Evolutionary conservation across 2,329 filamentous ascomycete genomes (phyloP).

Genomic region (Daldinia eschscholtzii): DNA sequence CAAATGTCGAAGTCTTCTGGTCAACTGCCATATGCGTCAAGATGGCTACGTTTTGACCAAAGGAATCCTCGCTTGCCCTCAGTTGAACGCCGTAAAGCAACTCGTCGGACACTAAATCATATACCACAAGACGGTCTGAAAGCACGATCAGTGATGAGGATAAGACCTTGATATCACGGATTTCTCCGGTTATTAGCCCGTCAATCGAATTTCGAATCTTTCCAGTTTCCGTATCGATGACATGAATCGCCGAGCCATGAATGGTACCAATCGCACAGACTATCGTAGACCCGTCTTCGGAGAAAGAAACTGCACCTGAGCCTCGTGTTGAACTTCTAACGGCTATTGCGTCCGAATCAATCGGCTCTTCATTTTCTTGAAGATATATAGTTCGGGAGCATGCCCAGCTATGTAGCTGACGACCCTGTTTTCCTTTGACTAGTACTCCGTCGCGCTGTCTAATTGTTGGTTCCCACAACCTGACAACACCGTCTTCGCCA

Average conservation of each 20-base stretch:
- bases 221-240: conserved; percentile 80
- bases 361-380: conserved; percentile 57
- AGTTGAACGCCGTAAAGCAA: conserved; percentile 76
- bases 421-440: conserved; percentile 68
- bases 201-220: conserved; percentile 74
- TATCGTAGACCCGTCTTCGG: conserved; percentile 86
- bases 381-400: conserved; percentile 71
- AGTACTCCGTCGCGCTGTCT: conserved; percentile 76
- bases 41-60: conserved; percentile 54
- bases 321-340: conserved; percentile 49
- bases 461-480: conserved; percentile 83
- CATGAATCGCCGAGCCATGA: conserved; percentile 74
- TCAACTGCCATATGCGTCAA: conserved; percentile 80
- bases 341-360: conserved; percentile 52
- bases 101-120: conserved; percentile 85
- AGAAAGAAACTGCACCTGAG: conserved; percentile 81
- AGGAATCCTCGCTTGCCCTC: conserved; percentile 54
- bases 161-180: conserved; percentile 78
- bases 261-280: conserved; percentile 72
- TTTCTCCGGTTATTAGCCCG: conserved; percentile 73
- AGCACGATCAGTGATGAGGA: conserved; percentile 81
- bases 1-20: conserved; percentile 72
- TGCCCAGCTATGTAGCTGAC: conserved; percentile 79
- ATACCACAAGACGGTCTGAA: conserved; percentile 80
- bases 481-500: conserved; percentile 81